Conservation (phyloP, 371 early-diverging fungal genomes). For the Apophysomyces trapeziformis region DNA sequence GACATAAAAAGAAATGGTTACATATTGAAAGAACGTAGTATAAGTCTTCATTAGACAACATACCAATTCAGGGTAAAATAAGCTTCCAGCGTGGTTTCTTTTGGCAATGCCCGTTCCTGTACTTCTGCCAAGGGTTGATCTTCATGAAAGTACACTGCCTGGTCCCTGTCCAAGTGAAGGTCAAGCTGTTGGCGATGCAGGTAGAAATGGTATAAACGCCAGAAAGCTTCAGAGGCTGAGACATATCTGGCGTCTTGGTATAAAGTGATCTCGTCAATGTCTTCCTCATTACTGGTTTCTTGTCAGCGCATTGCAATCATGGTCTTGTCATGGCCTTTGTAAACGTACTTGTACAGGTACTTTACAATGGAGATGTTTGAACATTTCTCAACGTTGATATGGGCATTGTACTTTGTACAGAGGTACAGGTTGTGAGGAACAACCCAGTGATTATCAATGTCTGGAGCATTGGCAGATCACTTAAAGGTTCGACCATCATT, state of each 20-base stretch:
- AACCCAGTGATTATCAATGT: constrained; percentile 32
- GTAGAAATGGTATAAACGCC: constrained; percentile 29
- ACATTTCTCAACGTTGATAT: constrained; percentile 48
- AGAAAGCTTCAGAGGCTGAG: constrained; percentile 12
- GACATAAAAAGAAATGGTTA: neutral
- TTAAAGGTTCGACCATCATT: neutral
- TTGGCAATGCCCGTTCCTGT: neutral
- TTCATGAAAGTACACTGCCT: constrained; percentile 16
- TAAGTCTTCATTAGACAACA: neutral
- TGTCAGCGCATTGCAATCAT: too few species aligned
- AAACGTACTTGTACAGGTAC: constrained; percentile 46
- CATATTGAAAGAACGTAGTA: neutral
- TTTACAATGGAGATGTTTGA: constrained; percentile 31
- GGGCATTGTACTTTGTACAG: constrained; percentile 40
- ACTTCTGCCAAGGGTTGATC: constrained; percentile 15
- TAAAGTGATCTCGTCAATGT: too few species aligned
- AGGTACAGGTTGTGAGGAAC: constrained; percentile 40
- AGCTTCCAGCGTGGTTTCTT: constrained; percentile 19
- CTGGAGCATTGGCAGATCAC: neutral
- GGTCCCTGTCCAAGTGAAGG: constrained; percentile 26
- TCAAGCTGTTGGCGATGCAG: constrained; percentile 24
- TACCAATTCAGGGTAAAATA: constrained; percentile 19
- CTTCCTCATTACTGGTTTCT: too few species aligned
- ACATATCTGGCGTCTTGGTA: too few species aligned
- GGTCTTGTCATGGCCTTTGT: too few species aligned